A percentile compares a stretch with the other conserved stretches of the same genome.
Evolutionary conservation across 2,329 filamentous ascomycete genomes (phyloP).

Genomic region (Fusarium sp.): DNA sequence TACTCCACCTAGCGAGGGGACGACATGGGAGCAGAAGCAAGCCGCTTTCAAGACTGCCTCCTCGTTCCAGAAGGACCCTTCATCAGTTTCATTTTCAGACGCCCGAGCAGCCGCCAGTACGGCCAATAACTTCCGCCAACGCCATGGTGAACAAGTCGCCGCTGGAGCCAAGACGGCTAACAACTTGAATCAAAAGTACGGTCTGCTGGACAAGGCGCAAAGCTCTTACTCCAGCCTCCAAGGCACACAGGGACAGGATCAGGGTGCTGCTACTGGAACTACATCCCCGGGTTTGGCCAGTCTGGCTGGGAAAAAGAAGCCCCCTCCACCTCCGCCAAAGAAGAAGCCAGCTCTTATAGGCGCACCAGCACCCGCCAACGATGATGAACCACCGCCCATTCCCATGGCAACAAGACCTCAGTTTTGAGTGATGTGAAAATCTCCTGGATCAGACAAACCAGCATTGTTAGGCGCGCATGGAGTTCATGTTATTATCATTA

Average conservation of each 20-base stretch:
- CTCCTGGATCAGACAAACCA: slow-evolving; percentile 6
- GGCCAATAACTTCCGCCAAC: slow-evolving; percentile 77
- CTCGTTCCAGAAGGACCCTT: slow-evolving; percentile 72
- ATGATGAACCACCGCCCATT: slow-evolving; percentile 64
- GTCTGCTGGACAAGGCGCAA: slow-evolving; percentile 60
- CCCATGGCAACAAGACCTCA: slow-evolving; percentile 66
- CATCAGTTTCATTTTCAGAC: slow-evolving; percentile 72
- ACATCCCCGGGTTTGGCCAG: slow-evolving; percentile 32
- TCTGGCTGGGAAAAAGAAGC: slow-evolving; percentile 66
- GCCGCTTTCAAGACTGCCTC: slow-evolving; percentile 73
- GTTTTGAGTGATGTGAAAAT: slow-evolving; percentile 53
- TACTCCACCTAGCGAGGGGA: slow-evolving; percentile 62
- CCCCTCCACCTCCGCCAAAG: slow-evolving; percentile 67
- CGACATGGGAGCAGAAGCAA: slow-evolving; percentile 76
- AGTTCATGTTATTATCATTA: slow-evolving; percentile 16
- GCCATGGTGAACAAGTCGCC: slow-evolving; percentile 78
- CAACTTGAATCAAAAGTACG: slow-evolving; percentile 73
- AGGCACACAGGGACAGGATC: slow-evolving; percentile 36
- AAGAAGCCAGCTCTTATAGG: slow-evolving; percentile 63
- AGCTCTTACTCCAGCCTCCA: slow-evolving; percentile 45
- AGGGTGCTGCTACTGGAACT: slow-evolving; percentile 21
- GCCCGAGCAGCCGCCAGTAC: slow-evolving; percentile 71
- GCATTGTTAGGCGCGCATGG: slow-evolving; percentile 34
- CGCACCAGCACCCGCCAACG: slow-evolving; percentile 42
- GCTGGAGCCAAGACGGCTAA: slow-evolving; percentile 71